Conservation (phyloP, 2,329 filamentous ascomycete genomes). For the Calycina marina region DNA sequence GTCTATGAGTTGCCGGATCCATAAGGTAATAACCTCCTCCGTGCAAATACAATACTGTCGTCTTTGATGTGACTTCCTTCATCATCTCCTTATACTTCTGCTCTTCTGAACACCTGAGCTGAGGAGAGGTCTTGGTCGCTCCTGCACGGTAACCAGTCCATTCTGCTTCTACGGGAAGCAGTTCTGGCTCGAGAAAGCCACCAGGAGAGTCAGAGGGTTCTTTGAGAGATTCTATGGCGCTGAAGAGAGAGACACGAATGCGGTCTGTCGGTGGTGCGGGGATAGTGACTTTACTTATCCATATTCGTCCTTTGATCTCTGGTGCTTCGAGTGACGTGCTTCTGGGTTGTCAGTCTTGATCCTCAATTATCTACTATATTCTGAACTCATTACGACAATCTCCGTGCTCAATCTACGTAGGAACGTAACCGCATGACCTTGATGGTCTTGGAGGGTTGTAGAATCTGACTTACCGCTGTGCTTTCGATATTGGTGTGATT, state of each 20-base stretch:
- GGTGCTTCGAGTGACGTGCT: constrained; percentile 47
- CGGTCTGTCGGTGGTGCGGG: constrained; percentile 39
- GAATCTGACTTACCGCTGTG: constrained; percentile 52
- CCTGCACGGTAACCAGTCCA: constrained; percentile 57
- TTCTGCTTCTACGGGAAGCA: constrained; percentile 50
- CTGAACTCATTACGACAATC: too few relatives aligned
- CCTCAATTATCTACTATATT: too few relatives aligned
- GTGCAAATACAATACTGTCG: constrained; percentile 60
- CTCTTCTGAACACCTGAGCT: constrained; percentile 43
- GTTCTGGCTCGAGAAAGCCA: constrained; percentile 33
- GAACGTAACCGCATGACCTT: too few relatives aligned
- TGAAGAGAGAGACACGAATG: constrained; percentile 42
- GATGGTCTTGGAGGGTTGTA: too few relatives aligned
- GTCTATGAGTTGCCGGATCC: constrained; percentile 54
- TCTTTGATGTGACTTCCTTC: constrained; percentile 46
- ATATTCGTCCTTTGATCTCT: constrained; percentile 63
- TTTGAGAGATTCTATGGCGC: constrained; percentile 40
- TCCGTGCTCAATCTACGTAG: too few relatives aligned
- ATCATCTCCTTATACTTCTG: constrained; percentile 53
- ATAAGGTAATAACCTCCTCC: constrained; percentile 62
- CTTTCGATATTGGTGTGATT: constrained; percentile 33
- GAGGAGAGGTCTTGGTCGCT: constrained; percentile 33
- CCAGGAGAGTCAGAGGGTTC: constrained; percentile 19
- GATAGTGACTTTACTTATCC: constrained; percentile 60
- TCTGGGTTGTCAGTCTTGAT: too few relatives aligned